phyloP scores from a whole-genome alignment of 164 flowering plant species.

The Santalum album region DNA sequence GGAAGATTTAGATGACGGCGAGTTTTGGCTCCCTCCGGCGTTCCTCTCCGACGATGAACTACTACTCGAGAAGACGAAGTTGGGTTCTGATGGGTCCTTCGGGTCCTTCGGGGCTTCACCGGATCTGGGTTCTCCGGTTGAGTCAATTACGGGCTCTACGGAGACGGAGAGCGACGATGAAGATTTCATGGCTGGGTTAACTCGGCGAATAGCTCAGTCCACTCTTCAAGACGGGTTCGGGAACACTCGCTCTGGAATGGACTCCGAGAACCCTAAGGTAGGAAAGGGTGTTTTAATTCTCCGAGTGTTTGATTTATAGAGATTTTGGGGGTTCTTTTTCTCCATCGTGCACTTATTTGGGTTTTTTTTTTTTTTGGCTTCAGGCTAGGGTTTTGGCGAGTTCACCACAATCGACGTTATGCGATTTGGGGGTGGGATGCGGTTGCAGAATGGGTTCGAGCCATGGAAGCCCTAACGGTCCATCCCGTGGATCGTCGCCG shows the following conservation, averaged over 20 bases:
- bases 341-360: not conserved
- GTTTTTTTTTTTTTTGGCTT: not conserved
- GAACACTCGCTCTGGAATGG: not conserved
- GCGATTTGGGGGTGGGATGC: constrained; percentile 32
- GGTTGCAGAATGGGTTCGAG: constrained; percentile 34
- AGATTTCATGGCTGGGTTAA: constrained; percentile 32
- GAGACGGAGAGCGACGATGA: constrained; percentile 53
- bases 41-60: constrained; percentile 46
- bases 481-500: constrained; percentile 10
- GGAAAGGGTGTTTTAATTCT: not conserved
- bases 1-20: constrained; percentile 39
- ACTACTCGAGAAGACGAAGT: constrained; percentile 25
- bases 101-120: constrained; percentile 17
- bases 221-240: constrained; percentile 22
- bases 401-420: constrained; percentile 66
- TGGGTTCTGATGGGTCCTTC: constrained; percentile 27
- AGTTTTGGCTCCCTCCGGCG: constrained; percentile 62
- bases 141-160: constrained; percentile 35
- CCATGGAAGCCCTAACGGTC: constrained; percentile 43
- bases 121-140: constrained; percentile 40
- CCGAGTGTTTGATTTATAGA: no score
- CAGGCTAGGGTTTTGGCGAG: constrained; percentile 36
- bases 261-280: constrained; percentile 38
- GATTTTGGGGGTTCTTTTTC: not conserved
- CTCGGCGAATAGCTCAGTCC: constrained; percentile 34